These are phyloP conservation scores for Pholiota microspora DNA, from an alignment of 768 basidiomycete genomes.

Conservation along the genomic window DNA sequence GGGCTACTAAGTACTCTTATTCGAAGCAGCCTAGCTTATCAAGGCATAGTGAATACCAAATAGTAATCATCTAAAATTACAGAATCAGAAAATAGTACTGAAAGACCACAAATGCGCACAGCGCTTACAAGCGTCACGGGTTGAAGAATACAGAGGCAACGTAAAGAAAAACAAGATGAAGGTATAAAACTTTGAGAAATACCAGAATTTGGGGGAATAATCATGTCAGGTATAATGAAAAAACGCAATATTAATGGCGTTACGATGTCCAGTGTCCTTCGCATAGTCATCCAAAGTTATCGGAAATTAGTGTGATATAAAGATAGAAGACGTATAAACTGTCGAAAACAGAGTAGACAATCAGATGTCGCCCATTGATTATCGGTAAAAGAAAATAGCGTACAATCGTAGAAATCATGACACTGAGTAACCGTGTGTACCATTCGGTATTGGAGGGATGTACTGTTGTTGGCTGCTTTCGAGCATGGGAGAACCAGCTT, in stretches of 20 bases:
- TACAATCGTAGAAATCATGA: conserved; percentile 22
- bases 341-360: conserved; percentile 6
- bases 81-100: neutral
- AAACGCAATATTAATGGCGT: conserved; percentile 1
- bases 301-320: conserved; percentile 21
- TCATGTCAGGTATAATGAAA: neutral
- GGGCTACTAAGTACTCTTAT: too few relatives aligned
- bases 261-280: neutral
- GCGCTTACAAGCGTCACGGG: neutral
- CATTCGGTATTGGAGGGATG: conserved; percentile 22
- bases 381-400: conserved; percentile 4
- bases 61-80: conserved; percentile 1
- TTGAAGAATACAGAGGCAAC: neutral
- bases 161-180: neutral
- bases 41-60: neutral
- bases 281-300: neutral
- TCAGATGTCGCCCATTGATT: conserved; percentile 9
- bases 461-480: conserved; percentile 31
- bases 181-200: neutral
- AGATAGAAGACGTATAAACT: conserved; percentile 15
- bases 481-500: conserved; percentile 40
- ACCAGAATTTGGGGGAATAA: neutral
- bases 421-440: conserved; percentile 17
- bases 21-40: too few relatives aligned
- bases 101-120: conserved; percentile 1